Conservation (phyloP, 768 basidiomycete species). For the Lepiota venenata region DNA sequence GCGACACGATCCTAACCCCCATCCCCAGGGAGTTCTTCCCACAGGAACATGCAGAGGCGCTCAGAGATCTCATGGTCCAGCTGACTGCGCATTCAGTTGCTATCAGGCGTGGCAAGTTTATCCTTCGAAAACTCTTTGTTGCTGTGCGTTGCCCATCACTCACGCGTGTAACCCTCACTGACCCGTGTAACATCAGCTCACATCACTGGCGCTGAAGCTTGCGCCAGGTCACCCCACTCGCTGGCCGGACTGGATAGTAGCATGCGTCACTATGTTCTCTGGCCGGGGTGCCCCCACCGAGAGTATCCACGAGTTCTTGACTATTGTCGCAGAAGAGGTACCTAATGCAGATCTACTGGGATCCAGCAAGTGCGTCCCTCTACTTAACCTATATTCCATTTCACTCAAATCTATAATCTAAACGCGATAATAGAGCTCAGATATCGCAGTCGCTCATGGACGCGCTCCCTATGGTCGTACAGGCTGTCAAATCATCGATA, state of each 20-base stretch:
- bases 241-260: constrained; percentile 78
- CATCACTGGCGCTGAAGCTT: constrained; percentile 70
- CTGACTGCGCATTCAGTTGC: constrained; percentile 65
- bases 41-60: constrained; percentile 46
- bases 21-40: constrained; percentile 73
- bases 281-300: constrained; percentile 55
- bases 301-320: constrained; percentile 68
- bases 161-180: constrained; percentile 9
- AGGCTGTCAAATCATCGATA: constrained; percentile 61
- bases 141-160: constrained; percentile 49
- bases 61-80: constrained; percentile 68
- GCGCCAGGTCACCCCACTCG: constrained; percentile 52
- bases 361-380: constrained; percentile 58
- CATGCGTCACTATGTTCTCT: constrained; percentile 60
- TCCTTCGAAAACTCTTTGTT: constrained; percentile 85
- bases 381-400: not conserved
- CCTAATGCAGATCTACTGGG: constrained; percentile 72
- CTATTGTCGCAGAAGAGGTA: constrained; percentile 84
- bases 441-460: constrained; percentile 65
- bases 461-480: constrained; percentile 67
- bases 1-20: constrained; percentile 7
- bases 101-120: constrained; percentile 59
- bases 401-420: not conserved
- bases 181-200: constrained; percentile 38
- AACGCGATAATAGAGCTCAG: constrained; percentile 41